These are phyloP conservation scores for Suhomyces maxii DNA, from an alignment of 1,139 yeast species.

Conservation along the genomic window DNA sequence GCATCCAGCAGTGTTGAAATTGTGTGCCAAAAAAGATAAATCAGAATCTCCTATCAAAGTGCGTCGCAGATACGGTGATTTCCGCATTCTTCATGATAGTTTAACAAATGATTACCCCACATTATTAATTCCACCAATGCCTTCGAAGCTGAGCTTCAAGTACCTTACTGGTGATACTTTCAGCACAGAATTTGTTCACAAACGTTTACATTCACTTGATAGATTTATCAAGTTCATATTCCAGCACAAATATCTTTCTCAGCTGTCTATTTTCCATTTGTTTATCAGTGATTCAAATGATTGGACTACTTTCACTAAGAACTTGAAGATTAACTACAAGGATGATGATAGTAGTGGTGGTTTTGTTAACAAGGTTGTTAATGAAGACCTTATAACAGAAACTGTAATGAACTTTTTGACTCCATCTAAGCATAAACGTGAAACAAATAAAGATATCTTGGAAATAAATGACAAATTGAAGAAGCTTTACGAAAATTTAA, in stretches of 20 bases:
- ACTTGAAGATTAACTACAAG: conserved; percentile 45
- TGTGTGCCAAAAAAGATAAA: conserved; percentile 18
- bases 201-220: conserved; percentile 80
- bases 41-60: conserved; percentile 50
- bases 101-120: conserved; percentile 79
- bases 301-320: conserved; percentile 79
- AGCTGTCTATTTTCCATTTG: conserved; percentile 69
- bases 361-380: conserved; percentile 45
- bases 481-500: conserved; percentile 79
- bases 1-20: conserved; percentile 43
- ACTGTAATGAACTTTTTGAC: conserved; percentile 90
- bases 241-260: conserved; percentile 68
- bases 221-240: conserved; percentile 74
- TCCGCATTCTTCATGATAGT: conserved; percentile 73
- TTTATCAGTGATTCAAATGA: conserved; percentile 76
- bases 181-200: conserved; percentile 74
- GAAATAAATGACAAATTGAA: conserved; percentile 83
- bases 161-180: conserved; percentile 94
- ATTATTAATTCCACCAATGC: conserved; percentile 86
- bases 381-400: conserved; percentile 73
- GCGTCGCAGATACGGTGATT: conserved; percentile 81
- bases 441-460: conserved; percentile 72
- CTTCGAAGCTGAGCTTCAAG: conserved; percentile 88
- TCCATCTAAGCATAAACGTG: conserved; percentile 65
- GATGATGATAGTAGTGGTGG: conserved; percentile 24